phyloP scores from a whole-genome alignment of 1,284 basidiomycete genomes.

The Ceratobasidium sp. region DNA sequence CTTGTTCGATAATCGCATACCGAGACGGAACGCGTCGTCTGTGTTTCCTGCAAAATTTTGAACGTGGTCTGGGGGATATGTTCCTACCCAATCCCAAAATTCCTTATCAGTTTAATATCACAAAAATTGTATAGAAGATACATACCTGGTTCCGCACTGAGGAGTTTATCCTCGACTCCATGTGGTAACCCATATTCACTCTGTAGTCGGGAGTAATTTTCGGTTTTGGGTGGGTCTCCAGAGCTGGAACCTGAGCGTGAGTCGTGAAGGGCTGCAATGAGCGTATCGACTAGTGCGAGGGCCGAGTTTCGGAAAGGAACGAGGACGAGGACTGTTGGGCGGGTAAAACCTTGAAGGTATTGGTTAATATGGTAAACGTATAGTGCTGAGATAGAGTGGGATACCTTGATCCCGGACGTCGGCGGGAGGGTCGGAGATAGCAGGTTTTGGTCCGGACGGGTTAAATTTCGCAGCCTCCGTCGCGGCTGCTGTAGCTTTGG shows the following conservation, averaged over 20 bases:
- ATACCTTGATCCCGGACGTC: constrained; percentile 87
- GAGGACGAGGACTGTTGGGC: constrained; percentile 93
- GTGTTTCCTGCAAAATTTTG: constrained; percentile 97
- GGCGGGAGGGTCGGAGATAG: constrained; percentile 64
- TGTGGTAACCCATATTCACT: constrained; percentile 87
- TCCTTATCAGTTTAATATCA: constrained; percentile 50
- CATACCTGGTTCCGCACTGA: constrained; percentile 67
- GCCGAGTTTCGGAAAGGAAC: constrained; percentile 94
- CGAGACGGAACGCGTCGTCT: constrained; percentile 95
- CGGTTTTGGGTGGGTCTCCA: constrained; percentile 69
- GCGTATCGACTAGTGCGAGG: constrained; percentile 56
- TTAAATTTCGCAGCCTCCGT: constrained; percentile 45
- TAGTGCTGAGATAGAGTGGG: background rate
- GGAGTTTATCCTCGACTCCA: constrained; percentile 86
- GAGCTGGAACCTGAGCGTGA: background rate
- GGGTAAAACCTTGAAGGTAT: constrained; percentile 83
- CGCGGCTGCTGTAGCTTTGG: constrained; percentile 44
- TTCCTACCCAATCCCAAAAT: constrained; percentile 59
- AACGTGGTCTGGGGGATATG: constrained; percentile 91
- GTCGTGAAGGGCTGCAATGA: constrained; percentile 13
- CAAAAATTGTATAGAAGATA: background rate
- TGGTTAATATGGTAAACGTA: background rate
- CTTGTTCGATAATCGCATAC: constrained; percentile 93
- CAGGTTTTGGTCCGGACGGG: constrained; percentile 13
- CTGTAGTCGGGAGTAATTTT: constrained; percentile 87